Base-by-base conservation (phyloP, 1,284 basidiomycete genomes). In the Peniophora sp. region DNA sequence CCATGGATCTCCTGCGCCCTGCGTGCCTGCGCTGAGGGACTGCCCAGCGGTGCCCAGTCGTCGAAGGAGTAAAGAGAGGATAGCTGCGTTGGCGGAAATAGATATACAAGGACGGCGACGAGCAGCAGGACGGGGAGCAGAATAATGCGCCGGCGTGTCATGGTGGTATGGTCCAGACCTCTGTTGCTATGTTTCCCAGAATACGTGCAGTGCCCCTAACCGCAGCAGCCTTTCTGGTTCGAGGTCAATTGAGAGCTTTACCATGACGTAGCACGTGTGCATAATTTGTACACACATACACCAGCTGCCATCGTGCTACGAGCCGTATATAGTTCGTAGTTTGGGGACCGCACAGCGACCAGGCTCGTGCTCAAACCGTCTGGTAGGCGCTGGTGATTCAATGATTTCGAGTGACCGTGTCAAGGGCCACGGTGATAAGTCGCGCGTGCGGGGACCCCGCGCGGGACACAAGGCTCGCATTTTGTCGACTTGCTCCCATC, bases 1-100 rank as follows among this genome's bases (percentile, higher is more conserved):
- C 82, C 85, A 52, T 80, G 83, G 24, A 88, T 77, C 63, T 88
- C 85, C 42, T 56, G 56, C 32, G 64, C 60, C 5, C 41, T 23
- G 51, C 35, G 47, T 43, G 24, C 42, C 49, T 35, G 32, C 10
- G 52, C 42, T 36, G 37, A 41, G 5, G 57, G 49, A 39, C 47
- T 51, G 3, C 56, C 56, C 45, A 54, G 41, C 52, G 58, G 58
- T 47, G 56, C 60, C 47, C 60, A 51, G 54, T 61, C 62, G 51
- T 62, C 63, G 52, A 65, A 58, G 46, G 58, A 61, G 15, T 64
- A 56, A 11, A 75, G 68, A 15, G 75, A 64, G n/a, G 65, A 61
- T 57, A 62, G 54, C 41, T 61, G 52, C 37, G 48, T 57, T 53
- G 11, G 57, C 52, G 43, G 58, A 46, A 3, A 55, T 22, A 58